These are phyloP conservation scores for Citrullus amarus DNA, from an alignment of 306 rosid genomes.

Conservation along the genomic window DNA sequence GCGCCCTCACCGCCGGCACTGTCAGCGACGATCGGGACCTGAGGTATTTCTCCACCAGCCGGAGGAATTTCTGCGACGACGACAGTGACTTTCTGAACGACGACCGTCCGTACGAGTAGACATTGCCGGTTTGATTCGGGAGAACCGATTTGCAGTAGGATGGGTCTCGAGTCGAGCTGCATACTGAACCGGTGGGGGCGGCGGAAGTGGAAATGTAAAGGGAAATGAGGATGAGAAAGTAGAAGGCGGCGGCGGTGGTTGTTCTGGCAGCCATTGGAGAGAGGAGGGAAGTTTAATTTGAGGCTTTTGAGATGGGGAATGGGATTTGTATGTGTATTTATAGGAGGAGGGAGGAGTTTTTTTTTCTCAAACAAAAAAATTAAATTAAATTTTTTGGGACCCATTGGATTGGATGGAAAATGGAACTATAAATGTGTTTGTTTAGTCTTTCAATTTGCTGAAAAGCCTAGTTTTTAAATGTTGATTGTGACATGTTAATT, in stretches of 20 bases:
- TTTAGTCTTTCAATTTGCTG: too few species aligned
- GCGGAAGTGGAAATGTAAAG: neutral
- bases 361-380: too few species aligned
- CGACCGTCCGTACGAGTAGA: conserved; percentile 47
- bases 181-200: conserved; percentile 23
- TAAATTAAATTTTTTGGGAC: neutral
- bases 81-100: conserved; percentile 51
- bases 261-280: conserved; percentile 10
- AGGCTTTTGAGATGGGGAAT: neutral
- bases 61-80: conserved; percentile 42
- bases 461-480: too few species aligned
- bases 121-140: conserved; percentile 37
- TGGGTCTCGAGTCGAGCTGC: conserved; percentile 70
- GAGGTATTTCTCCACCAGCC: conserved; percentile 32
- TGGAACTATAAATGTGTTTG: too few species aligned
- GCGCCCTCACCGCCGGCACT: conserved; percentile 38
- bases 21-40: conserved; percentile 22
- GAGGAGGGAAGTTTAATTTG: neutral
- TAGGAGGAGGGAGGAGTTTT: neutral
- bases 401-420: too few species aligned
- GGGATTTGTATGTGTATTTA: neutral
- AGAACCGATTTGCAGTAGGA: conserved; percentile 57
- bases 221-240: neutral
- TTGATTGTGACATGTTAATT: too few species aligned
- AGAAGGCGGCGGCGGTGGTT: neutral